Percentiles rank a stretch among this genome's conserved stretches.
These are phyloP conservation scores for Bacidia gigantensis DNA, from an alignment of 495 filamentous ascomycete species.

Conservation along the genomic window DNA sequence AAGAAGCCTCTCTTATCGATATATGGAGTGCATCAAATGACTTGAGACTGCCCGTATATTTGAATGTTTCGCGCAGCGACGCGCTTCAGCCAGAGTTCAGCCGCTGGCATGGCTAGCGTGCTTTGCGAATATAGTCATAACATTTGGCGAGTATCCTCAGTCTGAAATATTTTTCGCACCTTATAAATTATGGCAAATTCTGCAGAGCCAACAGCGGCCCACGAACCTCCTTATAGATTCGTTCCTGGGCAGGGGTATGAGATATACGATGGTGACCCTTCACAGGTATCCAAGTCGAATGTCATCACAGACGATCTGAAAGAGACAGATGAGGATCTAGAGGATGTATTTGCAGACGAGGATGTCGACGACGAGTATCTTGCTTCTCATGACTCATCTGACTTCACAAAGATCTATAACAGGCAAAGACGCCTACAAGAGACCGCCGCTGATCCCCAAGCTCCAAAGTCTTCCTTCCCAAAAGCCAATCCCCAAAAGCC, in stretches of 20 bases:
- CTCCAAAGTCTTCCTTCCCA: constrained; percentile 43
- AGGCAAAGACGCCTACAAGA: constrained; percentile 56
- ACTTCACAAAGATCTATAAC: constrained; percentile 85
- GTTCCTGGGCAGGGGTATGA: constrained; percentile 43
- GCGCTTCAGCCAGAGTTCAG: too few species aligned
- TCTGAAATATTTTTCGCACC: neutral
- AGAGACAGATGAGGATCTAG: constrained; percentile 39
- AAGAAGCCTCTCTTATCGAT: too few species aligned
- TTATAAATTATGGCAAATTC: constrained; percentile 16
- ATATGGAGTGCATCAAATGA: too few species aligned
- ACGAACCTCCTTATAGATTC: constrained; percentile 38
- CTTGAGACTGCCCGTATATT: too few species aligned
- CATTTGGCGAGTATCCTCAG: too few species aligned
- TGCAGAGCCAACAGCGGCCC: constrained; percentile 30
- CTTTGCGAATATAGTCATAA: too few species aligned
- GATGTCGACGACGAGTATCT: constrained; percentile 47
- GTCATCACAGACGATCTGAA: constrained; percentile 20
- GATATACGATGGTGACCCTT: constrained; percentile 22
- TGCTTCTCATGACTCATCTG: constrained; percentile 42
- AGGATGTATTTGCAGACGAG: constrained; percentile 44
- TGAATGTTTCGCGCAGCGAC: too few species aligned
- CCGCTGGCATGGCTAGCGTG: too few species aligned
- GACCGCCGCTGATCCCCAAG: constrained; percentile 40
- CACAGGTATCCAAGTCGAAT: too few species aligned
- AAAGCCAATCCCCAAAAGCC: constrained; percentile 79